Percentiles rank a stretch among this genome's conserved stretches.
These are phyloP conservation scores for Pythium phragmiticola DNA, from an alignment of 352 stramenopile genomes.

Conservation along the genomic window DNA sequence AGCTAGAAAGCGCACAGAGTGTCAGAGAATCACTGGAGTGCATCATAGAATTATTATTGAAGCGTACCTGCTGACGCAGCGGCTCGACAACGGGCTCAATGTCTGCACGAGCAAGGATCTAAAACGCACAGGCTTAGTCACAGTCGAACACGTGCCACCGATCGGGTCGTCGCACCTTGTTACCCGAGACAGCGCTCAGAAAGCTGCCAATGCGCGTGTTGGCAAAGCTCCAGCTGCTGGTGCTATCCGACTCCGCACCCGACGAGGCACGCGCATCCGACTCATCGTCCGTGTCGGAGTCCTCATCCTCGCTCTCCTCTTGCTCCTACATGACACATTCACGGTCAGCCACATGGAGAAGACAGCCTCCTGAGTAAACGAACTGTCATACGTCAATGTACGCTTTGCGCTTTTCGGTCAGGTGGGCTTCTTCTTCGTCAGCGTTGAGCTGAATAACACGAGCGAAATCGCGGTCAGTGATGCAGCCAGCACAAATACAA, in stretches of 20 bases:
- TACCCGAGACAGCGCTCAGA: slow-evolving; percentile 79
- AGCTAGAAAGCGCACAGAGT: slow-evolving; percentile 33
- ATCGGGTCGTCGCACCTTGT: slow-evolving; percentile 52
- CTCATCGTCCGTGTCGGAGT: slow-evolving; percentile 72
- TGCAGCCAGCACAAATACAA: background rate
- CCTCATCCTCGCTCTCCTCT: slow-evolving; percentile 64
- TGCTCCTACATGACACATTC: slow-evolving; percentile 34
- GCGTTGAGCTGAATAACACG: slow-evolving; percentile 41
- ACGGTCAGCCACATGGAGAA: background rate
- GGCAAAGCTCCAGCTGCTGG: slow-evolving; percentile 75
- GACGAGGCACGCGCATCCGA: slow-evolving; percentile 47
- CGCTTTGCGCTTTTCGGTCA: slow-evolving; percentile 69
- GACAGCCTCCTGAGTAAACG: background rate
- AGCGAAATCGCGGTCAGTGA: background rate
- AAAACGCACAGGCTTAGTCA: background rate
- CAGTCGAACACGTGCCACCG: background rate
- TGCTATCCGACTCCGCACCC: slow-evolving; percentile 66
- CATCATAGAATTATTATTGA: background rate
- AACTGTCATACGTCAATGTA: slow-evolving; percentile 75
- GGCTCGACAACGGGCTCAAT: slow-evolving; percentile 91
- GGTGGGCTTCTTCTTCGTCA: slow-evolving; percentile 67
- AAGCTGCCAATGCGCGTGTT: slow-evolving; percentile 83
- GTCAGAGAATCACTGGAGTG: background rate
- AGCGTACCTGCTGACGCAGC: slow-evolving; percentile 89
- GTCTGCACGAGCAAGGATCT: slow-evolving; percentile 91